Evolutionary conservation across 2,329 filamentous ascomycete genomes (phyloP), one percentile per base, ranked within the genome.

Genomic region (Fusarium nygamai): DNA sequence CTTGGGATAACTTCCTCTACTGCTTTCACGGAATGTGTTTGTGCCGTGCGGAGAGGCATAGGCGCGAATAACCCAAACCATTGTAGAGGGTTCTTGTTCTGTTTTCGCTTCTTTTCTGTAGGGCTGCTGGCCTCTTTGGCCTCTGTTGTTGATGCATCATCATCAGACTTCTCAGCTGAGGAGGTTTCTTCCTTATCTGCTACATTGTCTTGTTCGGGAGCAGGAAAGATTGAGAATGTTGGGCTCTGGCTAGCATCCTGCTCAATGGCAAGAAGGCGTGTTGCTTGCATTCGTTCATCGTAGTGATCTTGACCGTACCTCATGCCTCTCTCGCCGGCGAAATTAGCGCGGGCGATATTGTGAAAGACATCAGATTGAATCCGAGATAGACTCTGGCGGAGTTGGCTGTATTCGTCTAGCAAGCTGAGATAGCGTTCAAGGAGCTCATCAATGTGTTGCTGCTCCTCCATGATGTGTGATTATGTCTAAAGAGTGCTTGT

Each of bases 301-400:
- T 93, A 96, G 78, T 89, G 88, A 76, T 94, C 91, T 72, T 86
- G 87, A 7, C 92, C 93, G 79, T 92, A 95, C 47, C 90, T 86
- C 70, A 90, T 81, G 38, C 91, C 88, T 19, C 89, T 85, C 78
- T 90, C 86, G n/a, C 89, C 90, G 34, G 89, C 85, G 82, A 94
- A 95, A 83, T 95, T 94, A 70, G 93, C 93, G 65, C 93, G 89
- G n/a, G 93, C 92, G 46, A 95, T 85, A 73, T 85, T 83, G 64
- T 88, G 87, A 78, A 86, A 89, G 72, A 93, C 86, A 59, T 83
- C 83, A 27, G 87, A 83, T 72, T 94, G 88, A 27, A 89, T 82
- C 19, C 80, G 78, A 48, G 85, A 84, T 43, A 95, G 86, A 48
- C 86, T 80, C 33, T 84, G 79, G 67, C 89, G 89, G 7, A 93